Base-by-base conservation (phyloP, 345 rosid genomes). In the Atalantia buxifolia region DNA sequence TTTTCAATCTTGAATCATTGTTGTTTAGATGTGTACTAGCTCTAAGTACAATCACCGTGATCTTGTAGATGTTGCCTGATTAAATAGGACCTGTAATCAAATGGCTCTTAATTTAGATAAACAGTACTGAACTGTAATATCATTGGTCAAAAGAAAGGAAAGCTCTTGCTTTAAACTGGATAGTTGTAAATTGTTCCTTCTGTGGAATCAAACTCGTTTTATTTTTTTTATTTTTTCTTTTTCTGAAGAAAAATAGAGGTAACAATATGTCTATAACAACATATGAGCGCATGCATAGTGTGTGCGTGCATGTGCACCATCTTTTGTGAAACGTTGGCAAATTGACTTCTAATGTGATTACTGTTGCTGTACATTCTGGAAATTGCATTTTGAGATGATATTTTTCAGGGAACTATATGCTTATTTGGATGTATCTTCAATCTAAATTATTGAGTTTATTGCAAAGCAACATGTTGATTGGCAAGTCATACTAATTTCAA, bases 341-440 rank as follows among this genome's bases (percentile, higher is more conserved):
- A 21, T 35, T 72, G 66, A 56, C 66, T 35, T 12, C 4, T 59
- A 60, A 59, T 35, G 31, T 38, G 64, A 72, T 57, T 25, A 59
- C n/a, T 56, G 45, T 33, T 56, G 64, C 24, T 33, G 42, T 19
- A 21, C 9, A 33, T n/a, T 35, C 48, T 35, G 33, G 45, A 42
- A 24, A 57, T 72, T 33, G 50, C 50, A 60, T 59, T 57, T 59
- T 0, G 10, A 59, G n/a, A 36, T 59, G 66, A 30, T 42, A 18
- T 72, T 59, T 33, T 24, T n/a, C n/a, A 3, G 35, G 21, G n/a
- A 57, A 35, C 42, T 72, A 14, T 82, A 22, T 28, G 74, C 25
- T 76, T 83, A 28, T n/a, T 45, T 74, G 55, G 38, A 50, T 83
- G 1, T 18, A 56, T 64, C 57, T 53, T 22, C 50, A 9, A 35